A percentile compares a stretch with the other conserved stretches of the same genome.
Conservation (phyloP, 2,329 filamentous ascomycete genomes). For the Pyrenochaeta sp. region DNA sequence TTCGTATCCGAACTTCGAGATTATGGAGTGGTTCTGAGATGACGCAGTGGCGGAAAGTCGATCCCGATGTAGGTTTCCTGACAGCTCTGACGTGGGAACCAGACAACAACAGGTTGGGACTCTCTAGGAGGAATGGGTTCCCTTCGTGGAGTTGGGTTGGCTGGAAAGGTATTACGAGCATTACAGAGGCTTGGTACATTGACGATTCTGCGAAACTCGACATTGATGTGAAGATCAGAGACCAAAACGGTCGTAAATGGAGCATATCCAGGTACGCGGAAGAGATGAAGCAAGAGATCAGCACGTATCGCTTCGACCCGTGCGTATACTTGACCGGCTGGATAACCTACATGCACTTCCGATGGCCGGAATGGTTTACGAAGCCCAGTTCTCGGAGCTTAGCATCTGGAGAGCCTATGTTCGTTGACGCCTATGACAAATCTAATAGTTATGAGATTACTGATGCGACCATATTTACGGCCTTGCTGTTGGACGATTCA, state of each 20-base stretch:
- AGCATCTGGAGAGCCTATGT: not conserved
- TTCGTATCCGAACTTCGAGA: not conserved
- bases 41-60: not conserved
- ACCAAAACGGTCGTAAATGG: not conserved
- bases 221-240: not conserved
- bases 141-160: not conserved
- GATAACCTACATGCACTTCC: not conserved
- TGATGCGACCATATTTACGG: not conserved
- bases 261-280: not conserved
- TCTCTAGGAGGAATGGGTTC: not conserved
- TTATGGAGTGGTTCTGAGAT: too few relatives aligned
- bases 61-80: not conserved
- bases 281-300: not conserved
- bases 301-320: not conserved
- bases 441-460: not conserved
- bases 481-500: not conserved
- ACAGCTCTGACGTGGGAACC: not conserved
- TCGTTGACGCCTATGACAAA: not conserved
- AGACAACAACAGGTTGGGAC: not conserved
- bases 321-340: not conserved
- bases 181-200: not conserved
- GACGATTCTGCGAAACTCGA: not conserved
- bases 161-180: not conserved
- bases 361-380: not conserved
- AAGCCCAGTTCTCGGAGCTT: not conserved